These are phyloP conservation scores for Penicillium tannophilum DNA, from an alignment of 495 filamentous ascomycete genomes.

Conservation along the genomic window DNA sequence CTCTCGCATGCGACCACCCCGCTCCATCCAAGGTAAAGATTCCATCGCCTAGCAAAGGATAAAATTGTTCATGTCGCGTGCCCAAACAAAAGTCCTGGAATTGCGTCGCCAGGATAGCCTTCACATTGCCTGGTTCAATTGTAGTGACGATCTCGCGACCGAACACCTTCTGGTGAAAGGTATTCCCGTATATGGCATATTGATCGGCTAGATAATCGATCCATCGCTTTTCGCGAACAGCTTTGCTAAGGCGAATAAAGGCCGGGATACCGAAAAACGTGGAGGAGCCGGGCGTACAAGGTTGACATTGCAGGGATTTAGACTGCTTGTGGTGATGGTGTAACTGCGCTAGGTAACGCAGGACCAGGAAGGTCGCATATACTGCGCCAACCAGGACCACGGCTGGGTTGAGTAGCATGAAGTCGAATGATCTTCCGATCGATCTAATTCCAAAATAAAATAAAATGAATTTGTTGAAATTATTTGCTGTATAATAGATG, in stretches of 20 bases:
- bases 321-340: conserved; percentile 34
- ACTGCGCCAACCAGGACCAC: conserved; percentile 23
- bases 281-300: conserved; percentile 21
- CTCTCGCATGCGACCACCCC: conserved; percentile 62
- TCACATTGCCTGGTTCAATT: conserved; percentile 81
- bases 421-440: conserved; percentile 5
- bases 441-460: conserved; percentile 2
- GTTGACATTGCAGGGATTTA: conserved; percentile 41
- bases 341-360: conserved; percentile 29
- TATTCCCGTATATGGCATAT: conserved; percentile 37
- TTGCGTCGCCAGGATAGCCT: conserved; percentile 79
- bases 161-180: conserved; percentile 35
- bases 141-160: conserved; percentile 50
- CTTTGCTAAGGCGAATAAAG: conserved; percentile 32
- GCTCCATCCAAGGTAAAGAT: conserved; percentile 75
- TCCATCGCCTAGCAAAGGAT: conserved; percentile 55
- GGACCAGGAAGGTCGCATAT: conserved; percentile 24
- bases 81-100: conserved; percentile 69
- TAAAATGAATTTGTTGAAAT: too few relatives aligned
- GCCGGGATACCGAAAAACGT: conserved; percentile 35
- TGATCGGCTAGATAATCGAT: conserved; percentile 37
- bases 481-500: background rate
- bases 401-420: conserved; percentile 29
- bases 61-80: conserved; percentile 44
- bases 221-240: conserved; percentile 35